Conservation (phyloP, 106 monocot species). For the Ottelia alismoides region DNA sequence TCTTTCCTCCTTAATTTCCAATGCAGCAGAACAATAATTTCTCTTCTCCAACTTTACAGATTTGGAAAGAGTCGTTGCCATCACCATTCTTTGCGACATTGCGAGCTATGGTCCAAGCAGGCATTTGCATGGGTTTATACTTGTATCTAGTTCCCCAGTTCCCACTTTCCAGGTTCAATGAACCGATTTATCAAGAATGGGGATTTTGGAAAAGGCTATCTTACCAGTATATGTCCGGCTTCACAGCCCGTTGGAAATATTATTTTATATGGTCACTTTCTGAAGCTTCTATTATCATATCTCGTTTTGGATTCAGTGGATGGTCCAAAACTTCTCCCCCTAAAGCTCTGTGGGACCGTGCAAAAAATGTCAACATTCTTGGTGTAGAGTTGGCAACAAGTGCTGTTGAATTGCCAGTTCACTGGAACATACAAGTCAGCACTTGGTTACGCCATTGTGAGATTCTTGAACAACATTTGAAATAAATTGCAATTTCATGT, state of each 20-base stretch:
- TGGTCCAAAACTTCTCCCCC: conserved; percentile 73
- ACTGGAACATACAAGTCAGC: conserved; percentile 99
- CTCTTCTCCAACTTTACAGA: conserved; percentile 20
- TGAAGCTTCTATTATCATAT: conserved; percentile 78
- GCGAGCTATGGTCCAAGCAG: conserved; percentile 80
- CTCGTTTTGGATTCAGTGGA: conserved; percentile 76
- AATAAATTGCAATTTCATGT: neutral
- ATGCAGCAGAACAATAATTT: neutral
- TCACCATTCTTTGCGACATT: conserved; percentile 61
- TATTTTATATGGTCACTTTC: conserved; percentile 99
- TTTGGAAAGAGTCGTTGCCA: conserved; percentile 58
- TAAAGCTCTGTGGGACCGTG: conserved; percentile 79
- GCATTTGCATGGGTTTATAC: conserved; percentile 81
- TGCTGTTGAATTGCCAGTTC: conserved; percentile 75
- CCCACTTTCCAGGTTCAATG: conserved; percentile 73
- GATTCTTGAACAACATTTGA: conserved; percentile 8
- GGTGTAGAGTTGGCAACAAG: conserved; percentile 90
- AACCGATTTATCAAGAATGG: conserved; percentile 66
- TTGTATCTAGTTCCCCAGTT: conserved; percentile 54
- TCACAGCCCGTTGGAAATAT: conserved; percentile 96
- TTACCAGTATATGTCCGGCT: conserved; percentile 92
- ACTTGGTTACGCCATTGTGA: conserved; percentile 94
- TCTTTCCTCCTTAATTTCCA: neutral
- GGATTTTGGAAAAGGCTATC: conserved; percentile 66
- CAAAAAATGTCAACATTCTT: conserved; percentile 96